Percentiles rank a stretch among this genome's conserved stretches.
These are phyloP conservation scores for Solanum hybrid DNA, from an alignment of 305 asterid genomes.

Conservation along the genomic window DNA sequence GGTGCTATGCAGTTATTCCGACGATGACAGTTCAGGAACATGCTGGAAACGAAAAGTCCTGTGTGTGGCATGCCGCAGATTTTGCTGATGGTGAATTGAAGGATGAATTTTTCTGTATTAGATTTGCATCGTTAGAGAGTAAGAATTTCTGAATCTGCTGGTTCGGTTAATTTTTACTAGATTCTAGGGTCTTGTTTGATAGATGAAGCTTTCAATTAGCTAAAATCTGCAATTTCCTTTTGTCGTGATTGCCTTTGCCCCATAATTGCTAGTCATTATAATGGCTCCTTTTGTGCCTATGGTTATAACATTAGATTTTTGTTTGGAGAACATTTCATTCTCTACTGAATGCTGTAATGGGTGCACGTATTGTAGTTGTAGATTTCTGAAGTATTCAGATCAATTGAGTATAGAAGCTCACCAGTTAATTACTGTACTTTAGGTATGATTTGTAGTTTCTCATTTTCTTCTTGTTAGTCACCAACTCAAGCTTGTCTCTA, in stretches of 20 bases:
- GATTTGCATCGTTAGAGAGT: constrained; percentile 43
- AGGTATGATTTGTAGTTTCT: not conserved
- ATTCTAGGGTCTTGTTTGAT: not conserved
- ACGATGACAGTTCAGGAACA: constrained; percentile 42
- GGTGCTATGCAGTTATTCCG: constrained; percentile 24
- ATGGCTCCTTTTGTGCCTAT: not conserved
- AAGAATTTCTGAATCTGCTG: constrained; percentile 10
- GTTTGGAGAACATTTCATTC: not conserved
- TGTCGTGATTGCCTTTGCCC: not conserved
- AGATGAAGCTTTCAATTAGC: not conserved
- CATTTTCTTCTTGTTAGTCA: not conserved
- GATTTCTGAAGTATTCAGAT: not conserved
- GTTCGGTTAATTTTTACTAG: not conserved
- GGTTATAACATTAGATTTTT: not conserved
- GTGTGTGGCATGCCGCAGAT: constrained; percentile 48
- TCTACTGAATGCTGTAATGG: not conserved
- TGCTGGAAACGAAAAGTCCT: constrained; percentile 40
- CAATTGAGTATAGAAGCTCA: not conserved
- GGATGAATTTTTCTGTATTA: constrained; percentile 38
- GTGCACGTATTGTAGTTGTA: not conserved
- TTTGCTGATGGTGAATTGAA: constrained; percentile 45
- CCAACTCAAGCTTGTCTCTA: not conserved
- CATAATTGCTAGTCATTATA: not conserved
- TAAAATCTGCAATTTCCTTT: not conserved
- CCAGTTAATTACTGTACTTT: not conserved